Conservation (phyloP, 352 stramenopile genomes). For the Globisporangium parvum region DNA sequence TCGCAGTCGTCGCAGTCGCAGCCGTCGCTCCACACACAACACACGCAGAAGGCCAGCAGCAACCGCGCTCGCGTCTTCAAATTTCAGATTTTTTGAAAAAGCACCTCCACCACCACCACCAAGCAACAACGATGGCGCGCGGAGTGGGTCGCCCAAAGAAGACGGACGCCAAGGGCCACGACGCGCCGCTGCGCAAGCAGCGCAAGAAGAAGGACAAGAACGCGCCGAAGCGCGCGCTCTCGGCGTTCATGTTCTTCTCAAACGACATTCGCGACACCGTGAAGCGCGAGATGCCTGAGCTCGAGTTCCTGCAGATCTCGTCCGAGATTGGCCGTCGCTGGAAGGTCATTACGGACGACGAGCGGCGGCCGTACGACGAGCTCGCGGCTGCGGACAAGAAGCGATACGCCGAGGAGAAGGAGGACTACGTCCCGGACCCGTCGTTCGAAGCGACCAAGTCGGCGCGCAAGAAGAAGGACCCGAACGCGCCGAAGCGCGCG, state of each 20-base stretch:
- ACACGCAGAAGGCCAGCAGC: neutral
- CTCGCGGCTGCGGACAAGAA: slow-evolving; percentile 81
- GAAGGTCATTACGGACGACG: slow-evolving; percentile 64
- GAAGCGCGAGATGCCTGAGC: slow-evolving; percentile 84
- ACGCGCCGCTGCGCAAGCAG: slow-evolving; percentile 64
- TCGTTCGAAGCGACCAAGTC: slow-evolving; percentile 63
- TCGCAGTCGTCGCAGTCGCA: neutral
- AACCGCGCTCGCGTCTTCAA: slow-evolving; percentile 22
- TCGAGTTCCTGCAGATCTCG: slow-evolving; percentile 82
- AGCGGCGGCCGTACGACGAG: slow-evolving; percentile 77
- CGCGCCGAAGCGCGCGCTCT: slow-evolving; percentile 84
- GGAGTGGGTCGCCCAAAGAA: slow-evolving; percentile 68
- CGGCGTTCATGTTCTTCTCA: slow-evolving; percentile 90
- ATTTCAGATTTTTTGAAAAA: slow-evolving; percentile 25
- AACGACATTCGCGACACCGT: slow-evolving; percentile 87
- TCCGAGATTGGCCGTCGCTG: slow-evolving; percentile 83
- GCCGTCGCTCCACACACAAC: neutral
- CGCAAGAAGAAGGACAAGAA: slow-evolving; percentile 92
- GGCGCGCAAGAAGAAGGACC: slow-evolving; percentile 89
- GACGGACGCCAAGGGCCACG: slow-evolving; percentile 28
- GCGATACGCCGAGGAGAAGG: slow-evolving; percentile 85
- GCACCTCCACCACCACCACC: neutral
- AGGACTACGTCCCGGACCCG: slow-evolving; percentile 85
- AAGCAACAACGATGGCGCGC: slow-evolving; percentile 40
- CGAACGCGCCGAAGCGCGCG: slow-evolving; percentile 91